Evolutionary conservation across 169 alveolate species (phyloP), one percentile per base, ranked within the genome.

Genomic region (Babesia ovis): DNA sequence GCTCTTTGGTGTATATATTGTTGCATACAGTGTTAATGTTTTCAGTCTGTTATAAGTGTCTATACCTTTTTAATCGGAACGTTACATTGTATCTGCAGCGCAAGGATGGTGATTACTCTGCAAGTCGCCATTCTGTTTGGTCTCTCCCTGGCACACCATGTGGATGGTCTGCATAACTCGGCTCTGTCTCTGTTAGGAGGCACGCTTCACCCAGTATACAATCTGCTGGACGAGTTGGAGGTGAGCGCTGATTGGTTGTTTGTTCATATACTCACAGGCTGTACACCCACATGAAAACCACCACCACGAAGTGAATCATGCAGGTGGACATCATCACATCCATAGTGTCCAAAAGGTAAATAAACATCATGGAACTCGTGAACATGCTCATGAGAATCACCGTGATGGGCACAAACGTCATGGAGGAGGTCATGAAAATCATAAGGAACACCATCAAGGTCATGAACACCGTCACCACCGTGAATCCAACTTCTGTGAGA

Each of bases 181-280:
- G 45, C 51, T 22, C 31, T 57, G 45, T 57, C 67, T 20, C 50
- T 57, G 4, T 48, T 57, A 25, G 74, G 74, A n/a, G 74, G 54
- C 5, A 2, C 14, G 32, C 60, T 46, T 1, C 31, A 64, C 23
- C 74, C 74, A 12, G 5, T 50, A 0, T 64, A 16, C 41, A 51
- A 32, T 37, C 61, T 64, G 20, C n/a, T 64, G 22, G 61, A 48
- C 4, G 64, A 64, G 62, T 31, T 64, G 29, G 54, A 45, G 74
- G 74, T 64, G 3, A 34, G 45, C 9, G 16, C 11, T 20, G 3
- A 20, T 25, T 1, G 29, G 14, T 8, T 39, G 41, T 35, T 2
- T 16, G 8, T 31, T 29, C 20, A 8, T 18, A 20, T 32, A 31
- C 11, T 3, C 2, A 0, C 50, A 57, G 67, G 67, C 67, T 2